Percentiles rank a stretch among this genome's conserved stretches.
Conservation (phyloP, 192 early-diverging fungal species). For the Cetraspora pellucida region DNA sequence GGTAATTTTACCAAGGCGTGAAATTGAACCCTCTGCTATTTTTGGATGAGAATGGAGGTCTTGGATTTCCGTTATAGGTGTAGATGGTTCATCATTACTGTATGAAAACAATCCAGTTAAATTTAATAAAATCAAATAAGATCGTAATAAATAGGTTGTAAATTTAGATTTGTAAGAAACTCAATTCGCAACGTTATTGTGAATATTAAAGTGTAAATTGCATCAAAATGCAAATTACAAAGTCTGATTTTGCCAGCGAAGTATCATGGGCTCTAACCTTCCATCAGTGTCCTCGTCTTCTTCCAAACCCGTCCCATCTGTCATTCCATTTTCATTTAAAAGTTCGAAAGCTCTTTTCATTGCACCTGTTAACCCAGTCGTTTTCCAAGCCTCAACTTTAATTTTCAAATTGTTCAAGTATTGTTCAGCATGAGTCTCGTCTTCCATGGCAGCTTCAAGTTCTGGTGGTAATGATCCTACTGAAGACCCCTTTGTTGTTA, state of each 20-base stretch:
- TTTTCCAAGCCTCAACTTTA: slow-evolving; percentile 43
- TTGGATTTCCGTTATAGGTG: slow-evolving; percentile 23
- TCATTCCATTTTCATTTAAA: slow-evolving; percentile 21
- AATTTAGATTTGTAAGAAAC: background rate
- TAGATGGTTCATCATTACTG: slow-evolving; percentile 36
- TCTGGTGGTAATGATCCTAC: slow-evolving; percentile 50
- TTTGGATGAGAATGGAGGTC: slow-evolving; percentile 20
- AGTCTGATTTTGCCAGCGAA: background rate
- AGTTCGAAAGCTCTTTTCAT: slow-evolving; percentile 43
- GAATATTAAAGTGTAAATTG: background rate
- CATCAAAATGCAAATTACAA: background rate
- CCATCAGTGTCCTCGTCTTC: slow-evolving; percentile 25
- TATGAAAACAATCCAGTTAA: background rate
- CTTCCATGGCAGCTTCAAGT: slow-evolving; percentile 51
- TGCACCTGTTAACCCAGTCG: slow-evolving; percentile 41
- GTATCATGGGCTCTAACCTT: background rate
- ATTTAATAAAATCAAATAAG: background rate
- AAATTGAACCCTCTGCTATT: slow-evolving; percentile 35
- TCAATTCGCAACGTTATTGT: background rate
- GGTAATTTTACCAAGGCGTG: slow-evolving; percentile 21
- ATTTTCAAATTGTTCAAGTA: slow-evolving; percentile 47
- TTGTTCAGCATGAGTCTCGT: slow-evolving; percentile 43
- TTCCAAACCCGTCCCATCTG: background rate
- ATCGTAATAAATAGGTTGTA: background rate
- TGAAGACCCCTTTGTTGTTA: slow-evolving; percentile 38